Evolutionary conservation across 2,329 filamentous ascomycete genomes (phyloP).

Genomic region (Rosellinia necatrix): DNA sequence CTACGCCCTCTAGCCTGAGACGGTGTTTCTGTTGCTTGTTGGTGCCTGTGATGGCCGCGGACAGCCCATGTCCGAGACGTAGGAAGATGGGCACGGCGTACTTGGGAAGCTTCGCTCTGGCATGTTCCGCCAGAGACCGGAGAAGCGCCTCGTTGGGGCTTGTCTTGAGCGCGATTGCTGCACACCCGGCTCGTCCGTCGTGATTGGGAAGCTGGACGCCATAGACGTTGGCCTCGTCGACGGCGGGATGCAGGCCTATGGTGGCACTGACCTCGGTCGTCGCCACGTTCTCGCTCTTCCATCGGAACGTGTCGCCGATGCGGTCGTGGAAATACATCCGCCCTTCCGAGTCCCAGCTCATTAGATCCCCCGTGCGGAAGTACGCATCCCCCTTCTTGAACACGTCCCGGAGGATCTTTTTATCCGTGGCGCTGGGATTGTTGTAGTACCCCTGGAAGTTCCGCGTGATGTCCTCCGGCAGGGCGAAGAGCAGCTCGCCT

Average conservation of each 20-base stretch:
- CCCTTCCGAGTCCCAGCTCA: slow-evolving; percentile 73
- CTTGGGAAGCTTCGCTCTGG: slow-evolving; percentile 62
- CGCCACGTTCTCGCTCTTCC: slow-evolving; percentile 84
- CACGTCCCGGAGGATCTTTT: slow-evolving; percentile 76
- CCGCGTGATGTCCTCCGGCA: slow-evolving; percentile 67
- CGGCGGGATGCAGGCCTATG: slow-evolving; percentile 66
- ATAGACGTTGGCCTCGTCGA: slow-evolving; percentile 85
- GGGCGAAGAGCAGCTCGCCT: slow-evolving; percentile 75
- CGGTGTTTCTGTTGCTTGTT: slow-evolving; percentile 86
- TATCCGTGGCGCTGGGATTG: slow-evolving; percentile 70
- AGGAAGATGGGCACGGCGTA: slow-evolving; percentile 82
- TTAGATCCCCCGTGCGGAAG: slow-evolving; percentile 83
- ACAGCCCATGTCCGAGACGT: slow-evolving; percentile 62
- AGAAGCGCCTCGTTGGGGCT: slow-evolving; percentile 52
- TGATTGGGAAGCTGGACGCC: slow-evolving; percentile 79
- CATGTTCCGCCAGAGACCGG: slow-evolving; percentile 65
- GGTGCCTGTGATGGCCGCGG: slow-evolving; percentile 74
- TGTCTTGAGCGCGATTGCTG: slow-evolving; percentile 65
- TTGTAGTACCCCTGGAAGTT: slow-evolving; percentile 84
- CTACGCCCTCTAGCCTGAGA: slow-evolving; percentile 74
- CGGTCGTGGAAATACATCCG: slow-evolving; percentile 80
- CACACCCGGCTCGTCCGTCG: slow-evolving; percentile 84
- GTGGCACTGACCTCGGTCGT: slow-evolving; percentile 81
- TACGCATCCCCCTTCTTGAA: slow-evolving; percentile 77
- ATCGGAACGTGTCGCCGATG: slow-evolving; percentile 77